These are phyloP conservation scores for Annulohypoxylon maeteangense DNA, from an alignment of 495 filamentous ascomycete species.

Conservation along the genomic window DNA sequence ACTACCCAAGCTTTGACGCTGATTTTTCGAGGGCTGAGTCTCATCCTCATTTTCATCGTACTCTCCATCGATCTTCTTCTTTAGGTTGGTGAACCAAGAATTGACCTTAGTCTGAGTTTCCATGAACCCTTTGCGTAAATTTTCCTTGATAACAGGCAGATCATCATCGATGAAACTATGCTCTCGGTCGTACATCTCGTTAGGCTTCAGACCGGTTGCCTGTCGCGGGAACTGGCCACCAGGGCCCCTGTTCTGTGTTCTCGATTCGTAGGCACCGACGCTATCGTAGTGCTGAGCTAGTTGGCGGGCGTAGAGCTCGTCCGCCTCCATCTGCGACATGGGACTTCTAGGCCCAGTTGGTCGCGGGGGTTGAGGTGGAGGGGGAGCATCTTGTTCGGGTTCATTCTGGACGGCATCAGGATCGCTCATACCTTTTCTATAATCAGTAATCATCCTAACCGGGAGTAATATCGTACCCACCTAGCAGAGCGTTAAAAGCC, in stretches of 20 bases:
- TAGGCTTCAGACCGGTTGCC: slow-evolving; percentile 59
- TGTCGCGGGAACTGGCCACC: slow-evolving; percentile 51
- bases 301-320: slow-evolving; percentile 93
- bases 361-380: slow-evolving; percentile 77
- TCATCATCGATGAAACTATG: slow-evolving; percentile 97
- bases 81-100: slow-evolving; percentile 87
- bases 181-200: slow-evolving; percentile 64
- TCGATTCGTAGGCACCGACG: slow-evolving; percentile 61
- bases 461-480: slow-evolving; percentile 56
- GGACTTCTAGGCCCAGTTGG: slow-evolving; percentile 68
- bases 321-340: slow-evolving; percentile 83
- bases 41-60: slow-evolving; percentile 70
- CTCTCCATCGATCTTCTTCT: slow-evolving; percentile 90
- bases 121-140: slow-evolving; percentile 91
- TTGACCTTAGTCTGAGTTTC: slow-evolving; percentile 96
- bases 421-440: slow-evolving; percentile 83
- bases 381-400: slow-evolving; percentile 50
- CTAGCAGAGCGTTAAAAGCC: slow-evolving; percentile 93
- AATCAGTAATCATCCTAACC: slow-evolving; percentile 31
- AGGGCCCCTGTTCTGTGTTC: slow-evolving; percentile 58
- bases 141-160: slow-evolving; percentile 91
- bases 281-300: slow-evolving; percentile 89
- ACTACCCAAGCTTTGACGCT: slow-evolving; percentile 45
- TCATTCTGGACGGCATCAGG: slow-evolving; percentile 80
- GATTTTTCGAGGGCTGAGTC: slow-evolving; percentile 51